Evolutionary conservation across 768 basidiomycete species (phyloP).

Genomic region (Calvatia gigantea): DNA sequence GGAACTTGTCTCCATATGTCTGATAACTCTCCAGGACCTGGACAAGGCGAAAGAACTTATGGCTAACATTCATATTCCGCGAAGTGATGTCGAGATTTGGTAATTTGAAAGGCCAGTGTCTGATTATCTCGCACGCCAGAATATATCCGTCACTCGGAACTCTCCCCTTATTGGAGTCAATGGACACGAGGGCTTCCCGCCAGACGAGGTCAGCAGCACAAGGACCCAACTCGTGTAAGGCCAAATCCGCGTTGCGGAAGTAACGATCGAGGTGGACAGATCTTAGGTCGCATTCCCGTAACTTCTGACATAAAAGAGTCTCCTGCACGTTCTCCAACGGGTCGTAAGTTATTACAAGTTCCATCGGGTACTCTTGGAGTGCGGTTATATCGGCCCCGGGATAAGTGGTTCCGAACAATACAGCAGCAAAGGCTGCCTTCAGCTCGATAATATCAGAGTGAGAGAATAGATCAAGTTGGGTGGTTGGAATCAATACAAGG

Average conservation of each 20-base stretch:
- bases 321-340: neutral
- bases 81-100: conserved; percentile 59
- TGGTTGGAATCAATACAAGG: conserved; percentile 22
- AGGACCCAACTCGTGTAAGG: conserved; percentile 53
- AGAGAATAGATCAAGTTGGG: conserved; percentile 23
- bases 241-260: conserved; percentile 44
- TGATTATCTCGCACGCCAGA: conserved; percentile 39
- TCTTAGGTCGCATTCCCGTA: conserved; percentile 42
- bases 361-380: conserved; percentile 38
- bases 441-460: conserved; percentile 34
- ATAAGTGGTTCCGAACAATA: conserved; percentile 33
- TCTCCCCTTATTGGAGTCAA: conserved; percentile 22
- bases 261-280: conserved; percentile 35
- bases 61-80: conserved; percentile 61
- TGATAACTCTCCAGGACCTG: conserved; percentile 56
- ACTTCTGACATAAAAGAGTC: conserved; percentile 1
- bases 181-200: conserved; percentile 48
- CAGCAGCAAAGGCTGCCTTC: conserved; percentile 36
- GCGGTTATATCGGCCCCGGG: conserved; percentile 28
- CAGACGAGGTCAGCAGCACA: conserved; percentile 72
- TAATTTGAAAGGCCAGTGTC: conserved; percentile 61
- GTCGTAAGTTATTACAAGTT: conserved; percentile 24
- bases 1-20: conserved; percentile 53
- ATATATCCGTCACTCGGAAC: conserved; percentile 26
- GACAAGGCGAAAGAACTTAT: conserved; percentile 60